Evolutionary conservation across 176 grass and related monocot species (phyloP), one percentile per base, ranked within the genome.

Genomic region (Olyra latifolia): DNA sequence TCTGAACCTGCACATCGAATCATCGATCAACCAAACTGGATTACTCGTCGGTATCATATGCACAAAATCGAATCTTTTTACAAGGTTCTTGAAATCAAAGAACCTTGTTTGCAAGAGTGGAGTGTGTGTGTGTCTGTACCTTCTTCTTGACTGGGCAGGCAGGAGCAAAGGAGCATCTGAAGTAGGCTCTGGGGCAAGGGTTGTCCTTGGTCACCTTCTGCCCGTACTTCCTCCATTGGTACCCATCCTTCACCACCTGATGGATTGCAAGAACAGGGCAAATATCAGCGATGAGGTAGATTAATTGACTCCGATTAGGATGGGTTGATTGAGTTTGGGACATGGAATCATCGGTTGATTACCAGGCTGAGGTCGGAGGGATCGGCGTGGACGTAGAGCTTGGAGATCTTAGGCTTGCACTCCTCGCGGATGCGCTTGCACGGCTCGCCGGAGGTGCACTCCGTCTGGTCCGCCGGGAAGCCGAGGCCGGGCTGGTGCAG

Each of bases 191-290:
- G 11, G 95, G 95, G 68, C 82, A 94, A 10, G 95, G 95, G 74
- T 98, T 98, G 77, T 98, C 95, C 71, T 88, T 92, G 49, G 95
- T 98, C 6, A 98, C 95, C 84, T 98, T 98, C 74, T 98, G 95
- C 0, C 95, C 95, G 59, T 98, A 98, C 78, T 98, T 98, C 66
- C 92, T 75, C 95, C 95, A 98, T 67, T 98, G 95, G 76, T 89
- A 94, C 1, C 89, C 95, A 81, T 98, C 95, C 62, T 88, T 97
- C 4, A 97, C 94, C 19, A 94, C 72, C 89, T 91, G 17, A 78
- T 47, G 8, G 11, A 16, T 45, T 3, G 10, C 50, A 57, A 27
- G 44, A 63, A 47, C 23, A 73, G 38, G 23, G 27, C 8, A 32
- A 11, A 49, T 2, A 35, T 16, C 10, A 81, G 32, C 22, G 43